Base-by-base conservation (phyloP, 176 grass and related monocot species). In the Juncus effusus region DNA sequence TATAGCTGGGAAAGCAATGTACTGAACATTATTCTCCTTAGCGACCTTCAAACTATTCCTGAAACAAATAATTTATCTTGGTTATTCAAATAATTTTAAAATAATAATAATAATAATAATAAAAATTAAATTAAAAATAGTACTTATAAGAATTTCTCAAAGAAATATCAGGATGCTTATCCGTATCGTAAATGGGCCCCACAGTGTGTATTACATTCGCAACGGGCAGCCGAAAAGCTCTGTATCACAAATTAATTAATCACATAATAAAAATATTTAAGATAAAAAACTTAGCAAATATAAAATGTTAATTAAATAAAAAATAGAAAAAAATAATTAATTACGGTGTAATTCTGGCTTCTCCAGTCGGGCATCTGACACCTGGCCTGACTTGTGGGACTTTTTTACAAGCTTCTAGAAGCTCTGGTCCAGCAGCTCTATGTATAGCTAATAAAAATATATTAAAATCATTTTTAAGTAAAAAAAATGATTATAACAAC, bases 41-140 rank as follows among this genome's bases (percentile, higher is more conserved):
- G 85, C 94, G 61, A 93, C 72, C 83, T 82, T 92, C 83, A 97
- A 74, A 68, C 83, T 92, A 82, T 97, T 97, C 85, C 94, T 97
- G 94, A 69, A 86, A 75, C 72, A 83, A 51, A 28, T 50, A 56
- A 60, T 60, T 70, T 79, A 65, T 16, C n/a, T 12, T 37, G 39
- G 3, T 52, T 80, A 72, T 70, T 37, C 37, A 10, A 50, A 58
- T 36, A 80, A 73, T 56, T 41, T 58, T 3, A 69, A 47, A 16
- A n/a, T 13, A 13, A 36, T 11, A 66, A 10, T 11, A 5, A 54
- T 3, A 40, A 9, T 13, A 71, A 59, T 8, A 42, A 59, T 9
- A 3, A 13, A 39, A 16, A 63, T 16, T 2, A 28, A 41, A 60
- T 28, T 4, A 37, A 15, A 62, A 10, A n/a, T 44, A 69, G 61